Base-by-base conservation (phyloP, 352 stramenopile species). In the Globisporangium abappressorium region DNA sequence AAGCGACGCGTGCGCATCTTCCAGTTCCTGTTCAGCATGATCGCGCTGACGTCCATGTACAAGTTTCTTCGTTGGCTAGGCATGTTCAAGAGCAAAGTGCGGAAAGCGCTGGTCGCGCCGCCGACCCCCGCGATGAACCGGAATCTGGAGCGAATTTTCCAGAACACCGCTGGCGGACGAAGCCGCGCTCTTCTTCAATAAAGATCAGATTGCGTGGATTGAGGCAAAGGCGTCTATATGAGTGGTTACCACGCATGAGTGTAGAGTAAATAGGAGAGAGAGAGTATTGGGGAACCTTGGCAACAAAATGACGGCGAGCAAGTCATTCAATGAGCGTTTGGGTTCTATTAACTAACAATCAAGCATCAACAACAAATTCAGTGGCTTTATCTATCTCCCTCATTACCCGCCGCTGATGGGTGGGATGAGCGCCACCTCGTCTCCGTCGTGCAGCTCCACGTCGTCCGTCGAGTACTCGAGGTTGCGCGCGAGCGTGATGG, bases 391-490 rank as follows among this genome's bases (percentile, higher is more conserved):
- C 28, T 43, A 43, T 36, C 36, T 30, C 5, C 28, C 24, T n/a
- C 22, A 41, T 76, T 65, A 89, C 1, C 81, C 81, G 22, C 81
- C 81, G 57, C 84, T 93, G 71, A 94, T 93, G n/a, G 87, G 87
- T 56, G 87, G 87, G 47, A 93, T 94, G 28, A 93, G 77, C 53
- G 87, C 87, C 43, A 94, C 85, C 69, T 94, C 87, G 75, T 94
- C 87, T 66, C 84, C 85, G 57, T 89, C 71, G 26, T 65, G 57
- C 47, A 94, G 70, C 64, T 43, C 64, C 33, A 67, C 70, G 67
- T 91, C 78, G 66, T 87, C 75, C 7, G 69, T 66, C 15, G 81
- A 75, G 68, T 93, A 94, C 70, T 93, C 85, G 62, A 93, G 76
- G 65, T 94, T 94, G 26, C 74, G 77, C 22, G 87, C 85, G 51